Evolutionary conservation across 2,329 filamentous ascomycete genomes (phyloP).

Genomic region (Penicillium sp.): DNA sequence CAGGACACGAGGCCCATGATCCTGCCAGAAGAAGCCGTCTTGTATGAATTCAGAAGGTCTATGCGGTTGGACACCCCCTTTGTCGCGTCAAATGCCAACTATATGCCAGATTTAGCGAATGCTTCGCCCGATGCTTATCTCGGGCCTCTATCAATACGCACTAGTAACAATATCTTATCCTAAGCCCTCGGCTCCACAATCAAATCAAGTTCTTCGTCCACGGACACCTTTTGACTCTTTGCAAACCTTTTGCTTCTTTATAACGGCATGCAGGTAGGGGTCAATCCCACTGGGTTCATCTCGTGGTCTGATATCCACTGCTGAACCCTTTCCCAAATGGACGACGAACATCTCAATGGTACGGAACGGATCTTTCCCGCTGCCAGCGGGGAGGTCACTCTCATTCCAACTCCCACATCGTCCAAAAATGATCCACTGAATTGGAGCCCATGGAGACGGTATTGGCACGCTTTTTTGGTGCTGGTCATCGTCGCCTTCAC

Average conservation of each 20-base stretch:
- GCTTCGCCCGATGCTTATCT: neutral
- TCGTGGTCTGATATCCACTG: neutral
- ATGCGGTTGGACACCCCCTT: neutral
- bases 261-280: neutral
- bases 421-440: conserved; percentile 55
- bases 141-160: neutral
- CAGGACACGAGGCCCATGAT: too few species aligned
- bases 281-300: neutral
- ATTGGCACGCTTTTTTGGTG: conserved; percentile 53
- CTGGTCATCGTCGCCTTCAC: conserved; percentile 45
- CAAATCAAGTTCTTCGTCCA: neutral
- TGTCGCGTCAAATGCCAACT: too few species aligned
- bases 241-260: neutral
- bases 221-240: neutral
- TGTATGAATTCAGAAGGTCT: neutral
- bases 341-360: conserved; percentile 23
- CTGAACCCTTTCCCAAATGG: conserved; percentile 9
- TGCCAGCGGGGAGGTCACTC: conserved; percentile 33
- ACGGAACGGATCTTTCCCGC: conserved; percentile 24
- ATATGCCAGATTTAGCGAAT: neutral
- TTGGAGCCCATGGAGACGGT: conserved; percentile 50
- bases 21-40: too few species aligned
- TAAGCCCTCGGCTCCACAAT: neutral
- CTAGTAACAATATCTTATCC: neutral
- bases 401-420: conserved; percentile 15